phyloP scores from a whole-genome alignment of 1,284 basidiomycete species.

The Cryptococcus neoformans region DNA sequence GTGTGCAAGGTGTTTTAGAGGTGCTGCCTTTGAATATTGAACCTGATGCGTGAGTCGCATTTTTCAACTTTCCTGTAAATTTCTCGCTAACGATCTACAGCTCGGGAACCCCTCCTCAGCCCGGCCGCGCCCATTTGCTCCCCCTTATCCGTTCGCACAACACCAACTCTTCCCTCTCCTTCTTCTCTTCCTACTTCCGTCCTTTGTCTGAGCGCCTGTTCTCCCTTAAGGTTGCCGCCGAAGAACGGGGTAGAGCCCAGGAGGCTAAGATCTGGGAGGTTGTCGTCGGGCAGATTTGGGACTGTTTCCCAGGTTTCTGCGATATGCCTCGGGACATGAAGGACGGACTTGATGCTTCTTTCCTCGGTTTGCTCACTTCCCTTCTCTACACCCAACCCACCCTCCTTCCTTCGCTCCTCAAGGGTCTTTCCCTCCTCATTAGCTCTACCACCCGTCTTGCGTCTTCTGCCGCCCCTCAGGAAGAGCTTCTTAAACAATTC shows the following conservation, averaged over 20 bases:
- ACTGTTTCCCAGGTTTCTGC: slow-evolving; percentile 59
- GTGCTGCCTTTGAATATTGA: slow-evolving; percentile 84
- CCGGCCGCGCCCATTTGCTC: slow-evolving; percentile 80
- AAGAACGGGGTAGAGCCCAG: slow-evolving; percentile 64
- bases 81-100: slow-evolving; percentile 10
- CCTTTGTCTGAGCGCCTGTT: slow-evolving; percentile 94
- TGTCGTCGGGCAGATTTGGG: slow-evolving; percentile 89
- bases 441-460: slow-evolving; percentile 57
- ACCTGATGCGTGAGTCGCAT: slow-evolving; percentile 63
- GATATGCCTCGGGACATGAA: slow-evolving; percentile 80
- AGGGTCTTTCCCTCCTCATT: slow-evolving; percentile 74
- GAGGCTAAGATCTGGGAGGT: slow-evolving; percentile 95
- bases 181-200: slow-evolving; percentile 88
- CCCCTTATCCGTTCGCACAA: slow-evolving; percentile 76
- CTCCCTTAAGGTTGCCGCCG: slow-evolving; percentile 71
- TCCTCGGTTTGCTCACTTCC: slow-evolving; percentile 85
- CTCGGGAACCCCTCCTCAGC: slow-evolving; percentile 41
- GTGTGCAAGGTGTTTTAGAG: slow-evolving; percentile 74
- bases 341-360: slow-evolving; percentile 67
- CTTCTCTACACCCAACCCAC: slow-evolving; percentile 84
- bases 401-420: slow-evolving; percentile 77
- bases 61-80: background rate
- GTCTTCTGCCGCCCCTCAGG: slow-evolving; percentile 51
- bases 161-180: slow-evolving; percentile 75
- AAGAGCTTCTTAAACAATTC: slow-evolving; percentile 54